phyloP scores from a whole-genome alignment of 2,329 filamentous ascomycete species.

The Aspergillus texensis region DNA sequence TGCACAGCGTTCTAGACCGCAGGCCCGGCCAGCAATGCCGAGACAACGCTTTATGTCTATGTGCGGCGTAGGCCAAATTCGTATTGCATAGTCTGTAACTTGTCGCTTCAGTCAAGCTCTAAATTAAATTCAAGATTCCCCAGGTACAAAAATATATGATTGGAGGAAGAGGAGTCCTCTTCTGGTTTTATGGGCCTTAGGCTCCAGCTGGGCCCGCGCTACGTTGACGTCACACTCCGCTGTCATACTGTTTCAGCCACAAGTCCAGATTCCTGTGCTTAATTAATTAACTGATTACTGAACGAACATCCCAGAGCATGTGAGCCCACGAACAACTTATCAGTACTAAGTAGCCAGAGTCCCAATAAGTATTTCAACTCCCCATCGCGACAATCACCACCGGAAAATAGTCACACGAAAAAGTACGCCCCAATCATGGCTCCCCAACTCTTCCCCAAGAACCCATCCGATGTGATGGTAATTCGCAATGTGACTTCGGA shows the following conservation, averaged over 20 bases:
- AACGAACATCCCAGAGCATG: background rate
- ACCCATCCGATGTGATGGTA: slow-evolving; percentile 84
- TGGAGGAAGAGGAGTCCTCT: background rate
- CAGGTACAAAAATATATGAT: background rate
- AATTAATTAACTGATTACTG: background rate
- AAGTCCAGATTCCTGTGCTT: background rate
- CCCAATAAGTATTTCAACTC: background rate
- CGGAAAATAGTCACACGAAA: background rate
- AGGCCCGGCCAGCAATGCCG: background rate
- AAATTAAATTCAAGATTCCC: background rate
- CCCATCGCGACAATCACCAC: background rate
- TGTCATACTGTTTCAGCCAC: background rate
- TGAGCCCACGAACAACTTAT: background rate
- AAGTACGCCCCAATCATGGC: slow-evolving; percentile 19
- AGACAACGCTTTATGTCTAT: background rate
- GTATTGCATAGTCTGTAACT: no score
- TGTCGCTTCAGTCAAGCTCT: no score
- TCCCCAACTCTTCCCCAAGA: slow-evolving; percentile 62
- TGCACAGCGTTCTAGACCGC: background rate
- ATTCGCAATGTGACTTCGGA: slow-evolving; percentile 82
- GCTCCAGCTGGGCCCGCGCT: background rate
- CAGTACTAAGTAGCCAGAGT: background rate
- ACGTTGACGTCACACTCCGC: slow-evolving; percentile 12
- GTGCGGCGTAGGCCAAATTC: no score
- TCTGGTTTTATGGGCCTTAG: background rate